Evolutionary conservation across 768 basidiomycete genomes (phyloP).

Genomic region (Lentinula aciculospora): DNA sequence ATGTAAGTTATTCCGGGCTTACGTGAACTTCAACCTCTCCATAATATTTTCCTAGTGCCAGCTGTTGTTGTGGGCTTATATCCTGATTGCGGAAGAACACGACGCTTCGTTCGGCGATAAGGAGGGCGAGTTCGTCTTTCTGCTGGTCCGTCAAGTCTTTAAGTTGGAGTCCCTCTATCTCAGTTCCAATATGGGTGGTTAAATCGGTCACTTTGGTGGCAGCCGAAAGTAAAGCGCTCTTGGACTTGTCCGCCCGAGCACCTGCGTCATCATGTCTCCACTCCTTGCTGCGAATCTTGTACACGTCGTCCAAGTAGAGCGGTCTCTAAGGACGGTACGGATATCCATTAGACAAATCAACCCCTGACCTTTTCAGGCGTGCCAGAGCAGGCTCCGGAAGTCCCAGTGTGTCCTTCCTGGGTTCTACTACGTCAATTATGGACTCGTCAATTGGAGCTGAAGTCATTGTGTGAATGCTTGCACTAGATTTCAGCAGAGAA

Average conservation of each 20-base stretch:
- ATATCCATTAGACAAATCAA: conserved; percentile 11
- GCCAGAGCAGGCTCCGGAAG: not conserved
- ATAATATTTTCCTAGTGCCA: conserved; percentile 14
- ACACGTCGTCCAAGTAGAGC: conserved; percentile 16
- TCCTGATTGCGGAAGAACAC: conserved; percentile 16
- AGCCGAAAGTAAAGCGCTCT: conserved; percentile 16
- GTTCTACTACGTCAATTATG: not conserved
- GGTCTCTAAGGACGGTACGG: conserved; percentile 16
- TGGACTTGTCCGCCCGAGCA: conserved; percentile 14
- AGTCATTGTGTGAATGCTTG: not conserved
- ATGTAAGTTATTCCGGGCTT: not conserved
- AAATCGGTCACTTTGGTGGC: conserved; percentile 15
- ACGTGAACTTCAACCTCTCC: conserved; percentile 16
- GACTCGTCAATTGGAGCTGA: not conserved
- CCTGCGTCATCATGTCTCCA: conserved; percentile 15
- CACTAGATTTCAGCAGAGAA: too few relatives aligned
- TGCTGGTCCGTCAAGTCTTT: conserved; percentile 15
- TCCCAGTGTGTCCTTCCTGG: not conserved
- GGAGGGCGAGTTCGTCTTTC: conserved; percentile 15
- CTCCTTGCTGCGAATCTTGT: conserved; percentile 14
- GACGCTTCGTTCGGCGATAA: conserved; percentile 9
- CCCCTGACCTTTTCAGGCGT: not conserved
- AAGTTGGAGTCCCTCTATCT: conserved; percentile 16
- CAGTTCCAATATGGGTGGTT: conserved; percentile 16
- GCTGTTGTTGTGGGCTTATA: conserved; percentile 13